phyloP scores from a whole-genome alignment of 1,284 basidiomycete species.

The Fomes fomentarius region DNA sequence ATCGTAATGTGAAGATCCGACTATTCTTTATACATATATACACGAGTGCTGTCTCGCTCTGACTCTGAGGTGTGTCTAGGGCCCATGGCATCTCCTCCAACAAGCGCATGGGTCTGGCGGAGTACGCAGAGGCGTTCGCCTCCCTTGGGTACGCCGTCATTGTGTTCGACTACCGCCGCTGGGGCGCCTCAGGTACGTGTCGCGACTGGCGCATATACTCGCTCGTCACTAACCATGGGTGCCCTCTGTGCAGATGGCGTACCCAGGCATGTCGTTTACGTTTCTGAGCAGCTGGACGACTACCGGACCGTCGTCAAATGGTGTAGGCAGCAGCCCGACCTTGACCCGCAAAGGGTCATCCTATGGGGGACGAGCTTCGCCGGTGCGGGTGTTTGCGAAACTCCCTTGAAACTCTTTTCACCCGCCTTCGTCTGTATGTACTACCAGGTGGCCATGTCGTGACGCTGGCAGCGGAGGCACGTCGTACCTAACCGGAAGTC shows the following conservation, averaged over 20 bases:
- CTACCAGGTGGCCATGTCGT: slow-evolving; percentile 40
- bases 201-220: not conserved
- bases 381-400: slow-evolving; percentile 11
- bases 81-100: slow-evolving; percentile 39
- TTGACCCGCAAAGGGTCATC: slow-evolving; percentile 37
- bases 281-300: slow-evolving; percentile 43
- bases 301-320: slow-evolving; percentile 42
- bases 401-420: not conserved
- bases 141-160: slow-evolving; percentile 38
- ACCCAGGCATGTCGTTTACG: slow-evolving; percentile 35
- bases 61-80: slow-evolving; percentile 24
- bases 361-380: slow-evolving; percentile 43
- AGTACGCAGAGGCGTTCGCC: slow-evolving; percentile 39
- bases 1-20: slow-evolving; percentile 47
- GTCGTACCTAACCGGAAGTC: not conserved
- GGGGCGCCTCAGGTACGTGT: slow-evolving; percentile 40
- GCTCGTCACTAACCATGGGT: not conserved
- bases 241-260: slow-evolving; percentile 34
- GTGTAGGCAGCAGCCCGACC: slow-evolving; percentile 35
- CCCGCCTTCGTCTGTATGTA: not conserved
- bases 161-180: slow-evolving; percentile 44
- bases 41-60: not conserved
- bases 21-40: slow-evolving; percentile 1
- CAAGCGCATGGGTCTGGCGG: slow-evolving; percentile 36
- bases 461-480: slow-evolving; percentile 37